Conservation (phyloP, 495 filamentous ascomycete species). For the Melanomma pulvis-pyrius region DNA sequence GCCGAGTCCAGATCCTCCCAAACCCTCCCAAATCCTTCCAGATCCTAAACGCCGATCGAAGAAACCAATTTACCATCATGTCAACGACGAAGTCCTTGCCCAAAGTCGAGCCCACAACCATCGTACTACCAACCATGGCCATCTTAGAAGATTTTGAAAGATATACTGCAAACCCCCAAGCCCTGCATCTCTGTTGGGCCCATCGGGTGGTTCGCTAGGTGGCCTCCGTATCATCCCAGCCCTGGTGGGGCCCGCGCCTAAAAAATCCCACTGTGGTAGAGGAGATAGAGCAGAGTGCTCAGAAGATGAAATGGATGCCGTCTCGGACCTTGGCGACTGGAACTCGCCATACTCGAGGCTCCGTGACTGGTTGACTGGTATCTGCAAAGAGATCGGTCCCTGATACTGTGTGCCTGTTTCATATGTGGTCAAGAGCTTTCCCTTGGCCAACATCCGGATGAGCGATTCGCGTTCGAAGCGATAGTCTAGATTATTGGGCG, state of each 20-base stretch:
- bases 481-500: conserved; percentile 1
- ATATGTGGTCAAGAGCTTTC: conserved; percentile 27
- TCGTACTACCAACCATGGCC: not conserved
- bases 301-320: not conserved
- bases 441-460: conserved; percentile 24
- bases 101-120: not conserved
- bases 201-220: not conserved
- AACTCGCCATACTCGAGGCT: not conserved
- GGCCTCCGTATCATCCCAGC: not conserved
- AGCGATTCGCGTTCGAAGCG: conserved; percentile 31
- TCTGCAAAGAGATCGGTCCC: not conserved
- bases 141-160: not conserved
- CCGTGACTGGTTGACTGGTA: not conserved
- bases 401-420: conserved; percentile 17
- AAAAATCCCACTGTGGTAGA: conserved; percentile 3
- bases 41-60: not conserved
- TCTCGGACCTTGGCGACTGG: not conserved
- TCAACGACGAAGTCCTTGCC: not conserved
- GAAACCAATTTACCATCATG: not conserved
- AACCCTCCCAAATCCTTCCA: not conserved
- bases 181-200: not conserved
- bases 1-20: not conserved
- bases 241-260: not conserved
- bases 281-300: not conserved
- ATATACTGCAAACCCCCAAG: not conserved